A percentile compares a stretch with the other conserved stretches of the same genome.
Conservation (phyloP, 495 filamentous ascomycete genomes). For the Penicillium parvum region DNA sequence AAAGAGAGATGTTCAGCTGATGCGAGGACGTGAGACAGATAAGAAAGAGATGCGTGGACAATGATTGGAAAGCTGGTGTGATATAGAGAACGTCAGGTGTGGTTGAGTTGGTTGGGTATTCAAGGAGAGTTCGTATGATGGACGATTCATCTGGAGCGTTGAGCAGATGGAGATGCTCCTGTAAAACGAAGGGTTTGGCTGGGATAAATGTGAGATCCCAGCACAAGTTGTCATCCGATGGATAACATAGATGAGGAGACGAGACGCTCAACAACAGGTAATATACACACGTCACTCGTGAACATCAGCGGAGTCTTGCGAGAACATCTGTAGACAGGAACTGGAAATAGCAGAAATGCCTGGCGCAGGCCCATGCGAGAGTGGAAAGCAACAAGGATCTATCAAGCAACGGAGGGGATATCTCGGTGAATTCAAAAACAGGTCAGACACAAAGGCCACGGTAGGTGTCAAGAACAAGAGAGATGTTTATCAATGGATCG, state of each 20-base stretch:
- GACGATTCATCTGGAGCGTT: constrained; percentile 6
- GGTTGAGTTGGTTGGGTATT: neutral
- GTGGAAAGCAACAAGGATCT: constrained; percentile 5
- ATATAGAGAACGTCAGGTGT: constrained; percentile 5
- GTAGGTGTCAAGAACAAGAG: constrained; percentile 5
- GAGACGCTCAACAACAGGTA: constrained; percentile 19
- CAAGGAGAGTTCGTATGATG: neutral
- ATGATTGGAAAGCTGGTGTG: neutral
- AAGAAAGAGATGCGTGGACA: constrained; percentile 8
- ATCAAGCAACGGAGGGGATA: constrained; percentile 27
- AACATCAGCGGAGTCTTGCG: constrained; percentile 29
- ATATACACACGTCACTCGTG: constrained; percentile 39
- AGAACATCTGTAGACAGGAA: constrained; percentile 7
- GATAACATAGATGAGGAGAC: constrained; percentile 10
- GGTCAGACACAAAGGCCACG: constrained; percentile 8
- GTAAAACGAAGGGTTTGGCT: neutral
- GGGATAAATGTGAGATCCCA: neutral
- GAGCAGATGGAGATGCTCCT: constrained; percentile 2
- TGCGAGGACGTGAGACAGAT: constrained; percentile 4
- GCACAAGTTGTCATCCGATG: neutral
- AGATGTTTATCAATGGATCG: neutral
- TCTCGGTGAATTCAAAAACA: constrained; percentile 22
- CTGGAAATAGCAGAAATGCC: constrained; percentile 19
- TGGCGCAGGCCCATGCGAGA: neutral
- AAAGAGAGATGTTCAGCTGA: neutral